A percentile compares a stretch with the other conserved stretches of the same genome.
Conservation (phyloP, 176 grass and related monocot species). For the Carex scoparia region DNA sequence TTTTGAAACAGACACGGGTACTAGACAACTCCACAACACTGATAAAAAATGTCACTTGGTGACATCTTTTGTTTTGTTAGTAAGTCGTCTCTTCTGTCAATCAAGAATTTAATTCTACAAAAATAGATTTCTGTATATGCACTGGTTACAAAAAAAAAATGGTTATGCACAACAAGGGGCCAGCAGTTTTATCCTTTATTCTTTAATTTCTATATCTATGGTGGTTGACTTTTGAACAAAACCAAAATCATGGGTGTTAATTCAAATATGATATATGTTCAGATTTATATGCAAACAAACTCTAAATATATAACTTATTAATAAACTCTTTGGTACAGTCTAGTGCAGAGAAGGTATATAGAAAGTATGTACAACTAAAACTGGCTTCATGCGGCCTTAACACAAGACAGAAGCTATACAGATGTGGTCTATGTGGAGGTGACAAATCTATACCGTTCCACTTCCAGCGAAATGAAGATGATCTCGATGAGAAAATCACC, state of each 20-base stretch:
- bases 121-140: background rate
- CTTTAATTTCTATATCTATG: background rate
- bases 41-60: background rate
- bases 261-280: background rate
- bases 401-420: constrained; percentile 40
- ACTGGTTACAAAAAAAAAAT: background rate
- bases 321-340: constrained; percentile 39
- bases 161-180: background rate
- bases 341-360: constrained; percentile 63
- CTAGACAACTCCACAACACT: background rate
- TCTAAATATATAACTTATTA: background rate
- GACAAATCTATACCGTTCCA: constrained; percentile 49
- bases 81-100: background rate
- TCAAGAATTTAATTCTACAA: background rate
- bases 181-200: background rate
- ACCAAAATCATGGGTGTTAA: background rate
- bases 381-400: constrained; percentile 40
- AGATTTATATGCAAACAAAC: background rate
- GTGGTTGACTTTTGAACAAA: background rate
- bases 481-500: constrained; percentile 36
- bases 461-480: constrained; percentile 49
- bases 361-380: constrained; percentile 62
- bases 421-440: constrained; percentile 82
- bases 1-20: background rate
- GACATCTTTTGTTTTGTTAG: background rate